Evolutionary conservation across 257 asterid genomes (phyloP).

Genomic region (Nicotiana obtusifolia): DNA sequence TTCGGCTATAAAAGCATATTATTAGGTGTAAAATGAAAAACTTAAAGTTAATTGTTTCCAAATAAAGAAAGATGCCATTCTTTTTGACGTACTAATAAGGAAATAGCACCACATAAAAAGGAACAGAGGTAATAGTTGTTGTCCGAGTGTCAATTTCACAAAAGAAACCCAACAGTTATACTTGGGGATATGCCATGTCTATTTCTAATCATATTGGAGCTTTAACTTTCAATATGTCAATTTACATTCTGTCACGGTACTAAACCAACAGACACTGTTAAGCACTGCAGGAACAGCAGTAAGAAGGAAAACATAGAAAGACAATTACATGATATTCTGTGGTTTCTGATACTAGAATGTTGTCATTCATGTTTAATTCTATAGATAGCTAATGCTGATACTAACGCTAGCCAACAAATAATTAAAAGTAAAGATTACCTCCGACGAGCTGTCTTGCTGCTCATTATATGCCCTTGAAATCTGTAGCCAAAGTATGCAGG

Average conservation of each 20-base stretch:
- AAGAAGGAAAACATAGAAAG: background rate
- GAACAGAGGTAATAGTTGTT: too few relatives aligned
- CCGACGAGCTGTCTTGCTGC: slow-evolving; percentile 52
- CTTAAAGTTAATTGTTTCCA: too few relatives aligned
- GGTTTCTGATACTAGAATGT: background rate
- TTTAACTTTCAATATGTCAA: background rate
- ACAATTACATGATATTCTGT: background rate
- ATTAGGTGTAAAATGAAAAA: too few relatives aligned
- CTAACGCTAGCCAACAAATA: background rate
- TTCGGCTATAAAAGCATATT: too few relatives aligned
- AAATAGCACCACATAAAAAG: too few relatives aligned
- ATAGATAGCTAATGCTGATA: background rate
- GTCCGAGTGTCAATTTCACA: background rate
- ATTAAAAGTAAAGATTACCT: slow-evolving; percentile 42
- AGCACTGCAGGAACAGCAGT: background rate
- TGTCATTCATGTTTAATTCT: background rate
- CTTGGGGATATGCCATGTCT: background rate
- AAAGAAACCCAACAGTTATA: too few relatives aligned
- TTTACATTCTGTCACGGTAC: background rate
- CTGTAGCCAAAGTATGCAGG: slow-evolving; percentile 22
- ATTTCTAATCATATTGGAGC: too few relatives aligned
- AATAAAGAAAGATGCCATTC: too few relatives aligned
- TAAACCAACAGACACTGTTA: background rate
- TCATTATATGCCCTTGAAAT: slow-evolving; percentile 45
- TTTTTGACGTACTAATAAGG: too few relatives aligned